Conservation (phyloP, 2,329 filamentous ascomycete species). For the Ophiocordyceps australis region DNA sequence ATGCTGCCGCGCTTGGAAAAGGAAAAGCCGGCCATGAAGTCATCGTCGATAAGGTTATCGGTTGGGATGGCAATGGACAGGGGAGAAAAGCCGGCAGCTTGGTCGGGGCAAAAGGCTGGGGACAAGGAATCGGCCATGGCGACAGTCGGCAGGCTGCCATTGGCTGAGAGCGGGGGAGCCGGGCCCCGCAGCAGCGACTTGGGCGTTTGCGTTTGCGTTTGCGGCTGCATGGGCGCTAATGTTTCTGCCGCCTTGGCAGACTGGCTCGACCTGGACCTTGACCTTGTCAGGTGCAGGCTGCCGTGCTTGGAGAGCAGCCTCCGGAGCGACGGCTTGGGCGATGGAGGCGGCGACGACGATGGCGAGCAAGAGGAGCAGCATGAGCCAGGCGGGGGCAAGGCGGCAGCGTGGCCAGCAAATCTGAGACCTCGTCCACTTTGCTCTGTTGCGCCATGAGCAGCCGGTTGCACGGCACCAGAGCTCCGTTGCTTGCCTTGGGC, state of each 20-base stretch:
- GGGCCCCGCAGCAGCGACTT: slow-evolving; percentile 8
- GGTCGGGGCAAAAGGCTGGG: no score
- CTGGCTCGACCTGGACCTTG: slow-evolving; percentile 1
- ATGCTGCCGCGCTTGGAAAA: slow-evolving; percentile 48
- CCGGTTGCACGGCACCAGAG: neutral
- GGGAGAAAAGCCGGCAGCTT: slow-evolving; percentile 27
- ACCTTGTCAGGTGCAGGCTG: no score
- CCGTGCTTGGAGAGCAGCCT: slow-evolving; percentile 5
- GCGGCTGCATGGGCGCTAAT: slow-evolving; percentile 4
- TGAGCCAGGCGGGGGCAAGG: neutral
- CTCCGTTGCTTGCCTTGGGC: neutral
- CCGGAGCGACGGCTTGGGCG: neutral
- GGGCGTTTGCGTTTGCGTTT: slow-evolving; percentile 4
- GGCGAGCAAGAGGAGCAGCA: neutral
- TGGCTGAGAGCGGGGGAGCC: slow-evolving; percentile 5
- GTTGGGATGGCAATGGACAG: slow-evolving; percentile 38
- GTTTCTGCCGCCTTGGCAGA: slow-evolving; percentile 8
- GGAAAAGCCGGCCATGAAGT: slow-evolving; percentile 33
- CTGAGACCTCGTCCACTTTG: neutral
- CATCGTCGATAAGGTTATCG: slow-evolving; percentile 37
- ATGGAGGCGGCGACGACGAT: no score
- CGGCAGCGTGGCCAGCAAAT: neutral
- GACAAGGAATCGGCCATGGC: no score
- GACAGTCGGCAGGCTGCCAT: no score
- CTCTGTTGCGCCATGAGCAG: no score